A percentile compares a stretch with the other conserved stretches of the same genome.
Evolutionary conservation across 1,139 yeast species (phyloP).

Genomic region (Starmera stellimalicola): DNA sequence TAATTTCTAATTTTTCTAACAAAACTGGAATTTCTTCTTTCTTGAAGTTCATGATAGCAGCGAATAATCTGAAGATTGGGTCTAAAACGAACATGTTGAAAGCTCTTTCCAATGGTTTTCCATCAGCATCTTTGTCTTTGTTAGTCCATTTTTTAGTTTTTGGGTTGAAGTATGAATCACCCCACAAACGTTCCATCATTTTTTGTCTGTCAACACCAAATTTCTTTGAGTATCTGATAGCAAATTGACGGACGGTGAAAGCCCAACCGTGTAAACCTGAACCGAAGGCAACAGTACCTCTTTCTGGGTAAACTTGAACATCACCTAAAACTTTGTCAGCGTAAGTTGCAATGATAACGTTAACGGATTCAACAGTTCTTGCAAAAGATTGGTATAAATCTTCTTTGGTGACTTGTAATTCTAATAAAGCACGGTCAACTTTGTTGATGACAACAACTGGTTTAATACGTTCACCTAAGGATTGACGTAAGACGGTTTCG

Average conservation of each 20-base stretch:
- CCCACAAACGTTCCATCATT: slow-evolving; percentile 99
- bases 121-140: slow-evolving; percentile 94
- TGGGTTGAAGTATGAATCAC: slow-evolving; percentile 99
- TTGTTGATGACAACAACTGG: slow-evolving; percentile 98
- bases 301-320: slow-evolving; percentile 97
- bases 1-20: slow-evolving; percentile 86
- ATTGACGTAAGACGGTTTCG: slow-evolving; percentile 98
- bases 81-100: slow-evolving; percentile 99
- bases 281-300: slow-evolving; percentile 99
- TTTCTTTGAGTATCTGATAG: slow-evolving; percentile 96
- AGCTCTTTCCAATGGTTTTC: slow-evolving; percentile 95
- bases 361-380: slow-evolving; percentile 98
- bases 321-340: slow-evolving; percentile 89
- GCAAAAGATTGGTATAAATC: slow-evolving; percentile 97
- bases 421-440: slow-evolving; percentile 99
- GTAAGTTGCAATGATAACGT: slow-evolving; percentile 96
- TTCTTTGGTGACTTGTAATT: slow-evolving; percentile 98
- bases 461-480: slow-evolving; percentile 98
- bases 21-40: slow-evolving; percentile 89
- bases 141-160: slow-evolving; percentile 99
- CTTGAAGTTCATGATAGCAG: slow-evolving; percentile 95
- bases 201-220: slow-evolving; percentile 97
- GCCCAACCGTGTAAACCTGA: slow-evolving; percentile 99
- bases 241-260: slow-evolving; percentile 98
- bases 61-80: slow-evolving; percentile 96